A percentile compares a stretch with the other conserved stretches of the same genome.
These are phyloP conservation scores for Cyberlindnera subsufficiens DNA, from an alignment of 805 yeast species.

Conservation along the genomic window DNA sequence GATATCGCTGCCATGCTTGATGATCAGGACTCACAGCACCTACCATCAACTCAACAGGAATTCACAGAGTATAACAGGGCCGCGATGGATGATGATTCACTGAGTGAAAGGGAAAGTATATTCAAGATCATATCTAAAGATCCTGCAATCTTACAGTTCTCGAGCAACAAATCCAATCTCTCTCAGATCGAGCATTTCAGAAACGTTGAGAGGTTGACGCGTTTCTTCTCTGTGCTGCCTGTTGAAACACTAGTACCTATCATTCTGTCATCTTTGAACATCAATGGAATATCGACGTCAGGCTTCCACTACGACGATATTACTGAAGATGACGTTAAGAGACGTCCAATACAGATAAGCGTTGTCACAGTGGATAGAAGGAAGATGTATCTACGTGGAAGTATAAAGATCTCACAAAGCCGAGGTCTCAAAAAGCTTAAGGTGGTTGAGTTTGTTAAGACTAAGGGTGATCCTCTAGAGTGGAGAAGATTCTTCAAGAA, in stretches of 20 bases:
- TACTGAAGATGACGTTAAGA: conserved; percentile 7
- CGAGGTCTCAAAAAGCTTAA: conserved; percentile 34
- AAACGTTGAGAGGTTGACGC: conserved; percentile 36
- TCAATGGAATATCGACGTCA: conserved; percentile 32
- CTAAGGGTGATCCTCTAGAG: conserved; percentile 64
- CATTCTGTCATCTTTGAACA: conserved; percentile 35
- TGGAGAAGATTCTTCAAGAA: conserved; percentile 65
- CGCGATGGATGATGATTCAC: conserved; percentile 3
- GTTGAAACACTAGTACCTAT: conserved; percentile 37
- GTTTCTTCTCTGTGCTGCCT: conserved; percentile 43
- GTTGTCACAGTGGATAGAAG: conserved; percentile 39
- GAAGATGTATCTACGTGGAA: conserved; percentile 40
- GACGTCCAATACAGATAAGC: conserved; percentile 13
- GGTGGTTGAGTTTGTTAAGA: conserved; percentile 48
- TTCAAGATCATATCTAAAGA: conserved; percentile 39
- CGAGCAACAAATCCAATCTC: conserved; percentile 18
- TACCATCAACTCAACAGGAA: conserved; percentile 38
- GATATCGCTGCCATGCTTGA: conserved; percentile 38
- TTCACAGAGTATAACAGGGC: conserved; percentile 32
- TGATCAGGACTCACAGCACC: conserved; percentile 23
- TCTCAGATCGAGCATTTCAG: background rate
- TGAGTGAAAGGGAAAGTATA: conserved; percentile 25
- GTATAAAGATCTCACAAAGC: conserved; percentile 35
- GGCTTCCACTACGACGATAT: conserved; percentile 11
- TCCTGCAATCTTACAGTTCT: conserved; percentile 46